Base-by-base conservation (phyloP, 805 yeast species). In the Suhomyces tanzawaensis region DNA sequence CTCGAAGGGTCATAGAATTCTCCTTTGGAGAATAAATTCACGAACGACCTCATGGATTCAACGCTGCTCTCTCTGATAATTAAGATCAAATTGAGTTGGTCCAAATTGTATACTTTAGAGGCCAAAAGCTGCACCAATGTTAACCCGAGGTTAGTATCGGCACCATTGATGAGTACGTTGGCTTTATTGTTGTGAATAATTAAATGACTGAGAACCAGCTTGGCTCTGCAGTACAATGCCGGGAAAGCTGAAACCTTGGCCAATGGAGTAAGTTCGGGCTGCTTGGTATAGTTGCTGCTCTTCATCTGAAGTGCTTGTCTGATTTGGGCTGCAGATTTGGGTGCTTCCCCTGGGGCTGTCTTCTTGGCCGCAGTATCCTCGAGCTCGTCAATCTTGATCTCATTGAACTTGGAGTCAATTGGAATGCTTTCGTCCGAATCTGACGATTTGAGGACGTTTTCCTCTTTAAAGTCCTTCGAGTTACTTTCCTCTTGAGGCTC, bases 91-190 rank as follows among this genome's bases (percentile, higher is more conserved):
- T 62, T 62, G 30, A 60, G 47, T 19, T 45, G 42, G 13, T 47
- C 50, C 31, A 64, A 47, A 15, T 16, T 32, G 47, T 63, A 65
- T 4, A 48, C 33, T 3, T 61, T 49, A 1, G 69, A 63, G 17
- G 50, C 48, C 8, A 69, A 40, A 3, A 59, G 19, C 42, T 69
- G 74, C 4, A 63, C 40, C 3, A 69, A 22, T 5, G 69, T 69
- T 32, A 49, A 46, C 0, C 71, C 72, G 17, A 69, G 42, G 28
- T 56, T 49, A 7, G 74, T 66, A 40, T 69, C 72, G 3, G 64
- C 74, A 18, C 74, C 74, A 47, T 69, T 67, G 40, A 69, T 64
- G 23, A 69, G 48, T 12, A 69, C 42, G 34, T 53, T 63, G 7
- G 64, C 63, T 15, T 46, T 47, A 4, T 37, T 37, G 12, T 35